Evolutionary conservation across 768 basidiomycete species (phyloP).

Genomic region (Mycena chlorophos): DNA sequence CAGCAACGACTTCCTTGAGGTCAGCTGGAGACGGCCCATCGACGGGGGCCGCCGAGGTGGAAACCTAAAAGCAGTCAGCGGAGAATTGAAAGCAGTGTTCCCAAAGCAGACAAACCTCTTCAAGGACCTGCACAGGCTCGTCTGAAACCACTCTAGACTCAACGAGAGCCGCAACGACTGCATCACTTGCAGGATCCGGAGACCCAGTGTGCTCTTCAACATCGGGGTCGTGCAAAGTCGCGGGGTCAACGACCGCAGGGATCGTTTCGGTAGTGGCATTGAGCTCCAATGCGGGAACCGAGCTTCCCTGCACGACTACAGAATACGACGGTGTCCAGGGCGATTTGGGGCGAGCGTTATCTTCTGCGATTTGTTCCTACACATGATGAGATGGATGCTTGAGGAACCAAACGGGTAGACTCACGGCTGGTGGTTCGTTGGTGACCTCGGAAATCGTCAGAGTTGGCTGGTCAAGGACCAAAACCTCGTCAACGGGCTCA

Average conservation of each 20-base stretch:
- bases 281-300: slow-evolving; percentile 9
- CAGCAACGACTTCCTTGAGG: not conserved
- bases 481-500: not conserved
- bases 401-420: not conserved
- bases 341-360: slow-evolving; percentile 3
- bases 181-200: slow-evolving; percentile 13
- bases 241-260: slow-evolving; percentile 15
- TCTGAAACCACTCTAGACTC: slow-evolving; percentile 12
- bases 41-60: no score
- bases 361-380: not conserved
- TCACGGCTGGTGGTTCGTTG: not conserved
- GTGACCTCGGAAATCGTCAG: not conserved
- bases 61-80: no score
- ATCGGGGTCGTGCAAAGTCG: slow-evolving; percentile 18
- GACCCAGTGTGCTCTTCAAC: slow-evolving; percentile 16
- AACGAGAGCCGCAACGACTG: slow-evolving; percentile 18
- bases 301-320: slow-evolving; percentile 23
- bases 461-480: not conserved
- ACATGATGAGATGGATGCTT: not conserved
- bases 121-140: not conserved
- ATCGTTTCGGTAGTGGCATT: not conserved
- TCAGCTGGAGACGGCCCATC: not conserved
- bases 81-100: no score
- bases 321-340: slow-evolving; percentile 28
- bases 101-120: not conserved